phyloP scores from a whole-genome alignment of 2,329 filamentous ascomycete species.

The Aspergillus tanneri region DNA sequence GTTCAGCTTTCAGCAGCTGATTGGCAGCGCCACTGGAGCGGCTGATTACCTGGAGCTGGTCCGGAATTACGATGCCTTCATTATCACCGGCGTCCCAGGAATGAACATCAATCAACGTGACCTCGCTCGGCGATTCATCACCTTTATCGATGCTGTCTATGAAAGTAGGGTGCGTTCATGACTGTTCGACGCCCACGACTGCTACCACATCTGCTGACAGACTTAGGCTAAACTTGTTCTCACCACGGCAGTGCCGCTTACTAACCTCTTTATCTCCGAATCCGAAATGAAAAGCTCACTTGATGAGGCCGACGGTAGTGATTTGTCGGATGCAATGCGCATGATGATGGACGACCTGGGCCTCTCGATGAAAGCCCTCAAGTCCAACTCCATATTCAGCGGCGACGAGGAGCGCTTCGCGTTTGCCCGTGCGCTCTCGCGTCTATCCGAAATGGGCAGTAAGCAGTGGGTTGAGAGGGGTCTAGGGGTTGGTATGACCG shows the following conservation, averaged over 20 bases:
- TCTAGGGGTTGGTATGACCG: constrained; percentile 50
- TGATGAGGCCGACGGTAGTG: constrained; percentile 46
- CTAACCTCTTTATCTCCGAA: constrained; percentile 78
- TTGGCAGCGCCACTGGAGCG: constrained; percentile 82
- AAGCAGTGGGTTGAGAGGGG: constrained; percentile 90
- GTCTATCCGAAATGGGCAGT: constrained; percentile 89
- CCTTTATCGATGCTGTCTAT: constrained; percentile 95
- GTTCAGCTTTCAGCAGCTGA: constrained; percentile 91
- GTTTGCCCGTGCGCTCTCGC: constrained; percentile 81
- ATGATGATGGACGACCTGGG: constrained; percentile 85
- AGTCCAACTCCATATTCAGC: constrained; percentile 81
- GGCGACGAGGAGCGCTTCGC: constrained; percentile 97
- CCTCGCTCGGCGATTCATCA: constrained; percentile 89
- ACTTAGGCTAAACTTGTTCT: constrained; percentile 86
- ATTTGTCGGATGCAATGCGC: constrained; percentile 69
- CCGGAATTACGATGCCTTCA: constrained; percentile 85
- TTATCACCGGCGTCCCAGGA: constrained; percentile 85
- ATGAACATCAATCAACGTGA: constrained; percentile 88
- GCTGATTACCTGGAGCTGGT: constrained; percentile 94
- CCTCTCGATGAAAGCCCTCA: constrained; percentile 78
- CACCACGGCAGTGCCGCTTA: constrained; percentile 80
- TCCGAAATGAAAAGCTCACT: constrained; percentile 65
- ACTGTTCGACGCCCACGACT: neutral
- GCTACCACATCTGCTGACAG: neutral
- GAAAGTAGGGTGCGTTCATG: constrained; percentile 58